Conservation (phyloP, 1,139 yeast species). For the Diutina rugosa region DNA sequence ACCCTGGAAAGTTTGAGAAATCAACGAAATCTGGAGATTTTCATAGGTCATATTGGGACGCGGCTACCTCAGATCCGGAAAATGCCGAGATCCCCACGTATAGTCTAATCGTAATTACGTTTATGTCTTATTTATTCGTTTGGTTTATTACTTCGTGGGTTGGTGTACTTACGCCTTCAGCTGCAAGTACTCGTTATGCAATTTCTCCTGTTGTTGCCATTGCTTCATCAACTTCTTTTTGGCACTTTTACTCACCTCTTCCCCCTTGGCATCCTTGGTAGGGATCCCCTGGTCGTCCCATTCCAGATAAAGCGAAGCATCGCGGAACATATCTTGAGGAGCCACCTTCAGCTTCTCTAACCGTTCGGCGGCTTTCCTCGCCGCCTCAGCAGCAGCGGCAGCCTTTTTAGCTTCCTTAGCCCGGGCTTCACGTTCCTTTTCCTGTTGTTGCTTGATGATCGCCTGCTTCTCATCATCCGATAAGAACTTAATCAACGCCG, state of each 20-base stretch:
- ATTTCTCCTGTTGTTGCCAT: constrained; percentile 69
- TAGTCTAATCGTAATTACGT: no score
- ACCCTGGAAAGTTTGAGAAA: no score
- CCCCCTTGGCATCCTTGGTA: constrained; percentile 61
- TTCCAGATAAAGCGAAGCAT: constrained; percentile 39
- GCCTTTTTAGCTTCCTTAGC: constrained; percentile 30
- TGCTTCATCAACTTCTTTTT: constrained; percentile 70
- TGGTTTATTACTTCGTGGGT: background rate
- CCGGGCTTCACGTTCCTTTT: constrained; percentile 34
- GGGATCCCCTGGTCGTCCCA: constrained; percentile 90
- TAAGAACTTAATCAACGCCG: constrained; percentile 73
- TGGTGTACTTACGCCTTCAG: background rate
- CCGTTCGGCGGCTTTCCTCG: constrained; percentile 53
- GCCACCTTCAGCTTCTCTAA: constrained; percentile 54
- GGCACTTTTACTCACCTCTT: constrained; percentile 80
- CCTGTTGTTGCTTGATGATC: constrained; percentile 47
- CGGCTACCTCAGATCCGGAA: no score
- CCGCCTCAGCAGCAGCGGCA: constrained; percentile 27
- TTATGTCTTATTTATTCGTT: background rate
- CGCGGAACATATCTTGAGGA: constrained; percentile 65
- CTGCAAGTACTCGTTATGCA: constrained; percentile 53
- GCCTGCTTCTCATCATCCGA: constrained; percentile 57
- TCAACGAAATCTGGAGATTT: no score
- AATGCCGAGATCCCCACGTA: no score
- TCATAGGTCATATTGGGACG: no score